phyloP scores from a whole-genome alignment of 345 rosid species.

The Eucalyptus erythrocorys region DNA sequence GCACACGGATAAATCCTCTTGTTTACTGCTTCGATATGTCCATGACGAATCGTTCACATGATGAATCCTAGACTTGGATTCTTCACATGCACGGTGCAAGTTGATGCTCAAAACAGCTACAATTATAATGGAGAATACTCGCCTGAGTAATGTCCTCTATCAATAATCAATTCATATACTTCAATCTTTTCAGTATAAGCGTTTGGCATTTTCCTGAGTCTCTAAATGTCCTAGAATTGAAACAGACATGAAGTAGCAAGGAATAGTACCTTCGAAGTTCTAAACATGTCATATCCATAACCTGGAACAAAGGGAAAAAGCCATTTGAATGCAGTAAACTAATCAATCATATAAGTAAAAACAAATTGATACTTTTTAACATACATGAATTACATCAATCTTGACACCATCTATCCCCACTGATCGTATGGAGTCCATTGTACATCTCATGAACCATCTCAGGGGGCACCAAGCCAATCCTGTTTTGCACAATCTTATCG shows the following conservation, averaged over 20 bases:
- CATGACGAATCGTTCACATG: background rate
- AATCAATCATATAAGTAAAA: background rate
- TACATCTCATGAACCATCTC: slow-evolving; percentile 59
- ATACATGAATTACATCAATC: slow-evolving; percentile 92
- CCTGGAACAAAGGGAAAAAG: background rate
- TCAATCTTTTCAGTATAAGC: background rate
- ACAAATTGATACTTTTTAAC: background rate
- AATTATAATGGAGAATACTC: background rate
- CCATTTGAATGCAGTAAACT: background rate
- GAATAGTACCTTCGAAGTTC: background rate
- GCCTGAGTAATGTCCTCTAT: background rate
- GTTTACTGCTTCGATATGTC: background rate
- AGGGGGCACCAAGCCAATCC: slow-evolving; percentile 65
- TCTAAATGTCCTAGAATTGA: background rate
- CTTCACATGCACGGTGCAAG: background rate
- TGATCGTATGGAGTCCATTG: slow-evolving; percentile 56
- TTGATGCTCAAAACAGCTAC: background rate
- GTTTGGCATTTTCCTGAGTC: background rate
- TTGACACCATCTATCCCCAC: slow-evolving; percentile 86
- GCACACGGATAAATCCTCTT: background rate
- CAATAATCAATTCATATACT: background rate
- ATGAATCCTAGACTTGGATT: background rate
- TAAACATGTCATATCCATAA: background rate
- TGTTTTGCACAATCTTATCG: slow-evolving; percentile 56
- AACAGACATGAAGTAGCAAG: background rate